These are phyloP conservation scores for Chaetomium tenue DNA, from an alignment of 495 filamentous ascomycete species.

Conservation along the genomic window DNA sequence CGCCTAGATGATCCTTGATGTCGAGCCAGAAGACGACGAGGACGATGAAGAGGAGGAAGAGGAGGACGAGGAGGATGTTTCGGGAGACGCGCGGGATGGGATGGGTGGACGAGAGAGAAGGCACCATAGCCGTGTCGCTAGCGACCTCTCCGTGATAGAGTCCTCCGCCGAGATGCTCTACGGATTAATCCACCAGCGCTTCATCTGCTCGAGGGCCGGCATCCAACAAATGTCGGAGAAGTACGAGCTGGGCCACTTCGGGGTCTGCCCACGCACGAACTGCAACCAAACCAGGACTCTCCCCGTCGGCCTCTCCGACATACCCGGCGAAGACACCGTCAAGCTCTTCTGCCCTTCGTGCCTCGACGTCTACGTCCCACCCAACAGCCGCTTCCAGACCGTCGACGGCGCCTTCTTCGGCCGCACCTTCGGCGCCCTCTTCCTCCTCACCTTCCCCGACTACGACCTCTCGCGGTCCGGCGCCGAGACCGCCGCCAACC, in stretches of 20 bases:
- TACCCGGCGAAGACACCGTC: constrained; percentile 93
- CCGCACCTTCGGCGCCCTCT: constrained; percentile 86
- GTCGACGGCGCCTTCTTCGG: constrained; percentile 99
- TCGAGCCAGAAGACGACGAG: constrained; percentile 91
- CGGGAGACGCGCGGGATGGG: constrained; percentile 59
- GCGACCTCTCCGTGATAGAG: constrained; percentile 91
- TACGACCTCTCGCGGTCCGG: constrained; percentile 68
- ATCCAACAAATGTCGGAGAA: constrained; percentile 99
- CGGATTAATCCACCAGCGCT: constrained; percentile 96
- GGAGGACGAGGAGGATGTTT: constrained; percentile 73
- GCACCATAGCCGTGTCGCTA: constrained; percentile 81
- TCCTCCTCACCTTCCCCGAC: constrained; percentile 98
- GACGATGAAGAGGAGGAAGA: constrained; percentile 80
- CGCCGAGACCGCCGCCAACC: constrained; percentile 44
- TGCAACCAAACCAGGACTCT: constrained; percentile 86
- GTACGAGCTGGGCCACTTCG: constrained; percentile 94
- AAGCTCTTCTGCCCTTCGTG: constrained; percentile 98
- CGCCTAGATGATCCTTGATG: constrained; percentile 94
- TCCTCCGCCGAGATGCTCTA: constrained; percentile 96
- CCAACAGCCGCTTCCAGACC: constrained; percentile 93
- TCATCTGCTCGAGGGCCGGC: constrained; percentile 94
- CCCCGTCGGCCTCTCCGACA: constrained; percentile 89
- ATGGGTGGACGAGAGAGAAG: constrained; percentile 56
- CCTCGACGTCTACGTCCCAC: constrained; percentile 94
- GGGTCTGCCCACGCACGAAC: constrained; percentile 83